A percentile compares a stretch with the other conserved stretches of the same genome.
phyloP scores from a whole-genome alignment of 495 filamentous ascomycete genomes.

The Lasiosphaeris hirsuta region DNA sequence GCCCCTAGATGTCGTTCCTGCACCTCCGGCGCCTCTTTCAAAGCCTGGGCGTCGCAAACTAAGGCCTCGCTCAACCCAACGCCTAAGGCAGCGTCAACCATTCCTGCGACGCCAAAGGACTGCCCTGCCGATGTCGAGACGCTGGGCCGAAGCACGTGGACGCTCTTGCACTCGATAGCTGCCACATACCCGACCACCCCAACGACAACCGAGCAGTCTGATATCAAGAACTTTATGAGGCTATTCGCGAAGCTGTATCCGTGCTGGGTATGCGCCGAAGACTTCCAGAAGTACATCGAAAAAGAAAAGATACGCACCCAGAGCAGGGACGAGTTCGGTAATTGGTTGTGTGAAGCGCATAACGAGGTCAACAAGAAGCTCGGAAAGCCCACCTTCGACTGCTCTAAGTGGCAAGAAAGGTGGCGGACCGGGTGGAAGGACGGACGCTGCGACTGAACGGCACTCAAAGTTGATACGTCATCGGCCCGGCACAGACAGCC shows the following conservation, averaged over 20 bases:
- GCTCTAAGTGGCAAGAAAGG: slow-evolving; percentile 84
- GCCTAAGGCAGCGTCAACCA: slow-evolving; percentile 27
- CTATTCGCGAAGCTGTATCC: slow-evolving; percentile 84
- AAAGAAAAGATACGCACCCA: slow-evolving; percentile 66
- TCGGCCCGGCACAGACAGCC: too few species aligned
- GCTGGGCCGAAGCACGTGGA: slow-evolving; percentile 87
- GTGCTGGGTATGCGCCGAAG: slow-evolving; percentile 91
- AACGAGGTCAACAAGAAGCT: slow-evolving; percentile 95
- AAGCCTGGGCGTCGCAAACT: slow-evolving; percentile 53
- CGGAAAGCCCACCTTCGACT: slow-evolving; percentile 91
- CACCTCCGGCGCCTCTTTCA: slow-evolving; percentile 69
- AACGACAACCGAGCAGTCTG: slow-evolving; percentile 59
- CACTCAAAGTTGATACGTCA: too few species aligned
- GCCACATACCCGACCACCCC: slow-evolving; percentile 77
- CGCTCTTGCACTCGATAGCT: slow-evolving; percentile 84
- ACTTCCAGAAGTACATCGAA: slow-evolving; percentile 80
- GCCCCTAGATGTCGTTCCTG: slow-evolving; percentile 77
- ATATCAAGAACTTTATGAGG: slow-evolving; percentile 74
- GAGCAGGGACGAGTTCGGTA: slow-evolving; percentile 71
- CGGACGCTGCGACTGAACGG: slow-evolving; percentile 55
- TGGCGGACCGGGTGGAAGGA: slow-evolving; percentile 94
- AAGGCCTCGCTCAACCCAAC: slow-evolving; percentile 56
- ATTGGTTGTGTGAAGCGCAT: slow-evolving; percentile 96
- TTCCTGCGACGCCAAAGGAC: slow-evolving; percentile 42
- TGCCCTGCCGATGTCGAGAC: slow-evolving; percentile 80